A percentile compares a stretch with the other conserved stretches of the same genome.
phyloP scores from a whole-genome alignment of 2,329 filamentous ascomycete species.

The Alternaria metachromatica region DNA sequence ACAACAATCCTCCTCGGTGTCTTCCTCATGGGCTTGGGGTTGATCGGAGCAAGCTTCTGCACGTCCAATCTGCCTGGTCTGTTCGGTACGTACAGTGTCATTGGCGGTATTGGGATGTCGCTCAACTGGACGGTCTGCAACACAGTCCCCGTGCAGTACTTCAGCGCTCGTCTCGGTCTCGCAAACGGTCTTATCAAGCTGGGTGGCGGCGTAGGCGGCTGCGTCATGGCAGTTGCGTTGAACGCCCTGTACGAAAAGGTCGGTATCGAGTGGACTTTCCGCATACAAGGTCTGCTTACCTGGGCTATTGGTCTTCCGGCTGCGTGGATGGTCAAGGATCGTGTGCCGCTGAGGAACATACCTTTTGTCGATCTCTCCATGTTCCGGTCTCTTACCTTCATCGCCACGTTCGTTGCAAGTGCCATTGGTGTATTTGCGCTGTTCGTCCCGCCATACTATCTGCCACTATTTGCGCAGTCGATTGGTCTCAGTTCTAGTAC shows the following conservation, averaged over 20 bases:
- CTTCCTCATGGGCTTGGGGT: conserved; percentile 57
- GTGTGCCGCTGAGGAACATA: conserved; percentile 23
- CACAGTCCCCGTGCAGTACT: conserved; percentile 37
- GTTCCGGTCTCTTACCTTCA: conserved; percentile 31
- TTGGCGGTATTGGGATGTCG: conserved; percentile 54
- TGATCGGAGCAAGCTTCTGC: conserved; percentile 58
- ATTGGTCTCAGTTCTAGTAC: conserved; percentile 34
- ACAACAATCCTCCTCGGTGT: conserved; percentile 59
- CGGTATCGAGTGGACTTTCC: conserved; percentile 41
- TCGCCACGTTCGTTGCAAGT: conserved; percentile 31
- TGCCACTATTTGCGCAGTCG: conserved; percentile 37
- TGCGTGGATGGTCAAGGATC: conserved; percentile 35
- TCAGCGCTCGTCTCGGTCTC: conserved; percentile 35
- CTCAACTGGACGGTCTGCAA: conserved; percentile 35
- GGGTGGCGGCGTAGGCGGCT: conserved; percentile 37
- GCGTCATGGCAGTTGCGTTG: conserved; percentile 35
- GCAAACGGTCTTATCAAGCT: conserved; percentile 42
- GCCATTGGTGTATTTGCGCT: conserved; percentile 36
- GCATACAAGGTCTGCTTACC: conserved; percentile 35
- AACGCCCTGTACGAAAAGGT: conserved; percentile 33
- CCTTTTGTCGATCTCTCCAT: conserved; percentile 36
- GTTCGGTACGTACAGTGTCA: conserved; percentile 58
- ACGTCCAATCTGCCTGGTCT: conserved; percentile 55
- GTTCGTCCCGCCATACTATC: conserved; percentile 40
- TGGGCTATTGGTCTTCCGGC: conserved; percentile 34